Conservation (phyloP, 768 basidiomycete genomes). For the Suillus occidentalis region DNA sequence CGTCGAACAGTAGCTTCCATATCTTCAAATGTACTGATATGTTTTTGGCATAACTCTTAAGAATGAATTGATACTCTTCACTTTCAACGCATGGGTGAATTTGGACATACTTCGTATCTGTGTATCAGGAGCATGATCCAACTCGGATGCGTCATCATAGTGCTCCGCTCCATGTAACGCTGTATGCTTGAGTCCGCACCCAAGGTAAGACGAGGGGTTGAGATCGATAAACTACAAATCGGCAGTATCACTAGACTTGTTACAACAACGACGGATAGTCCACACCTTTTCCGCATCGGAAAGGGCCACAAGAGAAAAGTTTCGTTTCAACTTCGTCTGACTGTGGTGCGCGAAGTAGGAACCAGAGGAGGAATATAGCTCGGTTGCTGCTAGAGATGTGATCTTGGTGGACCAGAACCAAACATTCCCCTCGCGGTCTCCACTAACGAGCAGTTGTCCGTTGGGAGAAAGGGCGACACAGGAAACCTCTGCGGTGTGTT, state of each 20-base stretch:
- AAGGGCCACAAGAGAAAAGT: not conserved
- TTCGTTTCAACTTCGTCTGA: not conserved
- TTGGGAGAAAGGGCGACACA: not conserved
- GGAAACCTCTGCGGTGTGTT: not conserved
- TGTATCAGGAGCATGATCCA: not conserved
- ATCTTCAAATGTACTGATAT: not conserved
- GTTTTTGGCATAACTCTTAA: not conserved
- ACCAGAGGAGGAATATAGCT: not conserved
- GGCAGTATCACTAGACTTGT: not conserved
- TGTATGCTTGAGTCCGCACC: not conserved
- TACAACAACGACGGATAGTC: not conserved
- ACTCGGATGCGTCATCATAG: not conserved
- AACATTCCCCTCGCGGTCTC: not conserved
- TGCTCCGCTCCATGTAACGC: not conserved
- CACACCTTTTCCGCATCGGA: not conserved
- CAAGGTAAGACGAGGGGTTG: not conserved
- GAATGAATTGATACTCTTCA: not conserved
- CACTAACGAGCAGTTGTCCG: not conserved
- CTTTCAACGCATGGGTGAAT: not conserved
- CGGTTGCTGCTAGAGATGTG: not conserved
- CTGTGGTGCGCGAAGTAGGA: not conserved
- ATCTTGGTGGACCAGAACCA: not conserved
- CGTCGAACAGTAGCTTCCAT: not conserved
- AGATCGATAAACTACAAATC: not conserved
- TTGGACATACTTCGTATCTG: not conserved